Conservation (phyloP, 768 basidiomycete genomes). For the Trametes punicea region DNA sequence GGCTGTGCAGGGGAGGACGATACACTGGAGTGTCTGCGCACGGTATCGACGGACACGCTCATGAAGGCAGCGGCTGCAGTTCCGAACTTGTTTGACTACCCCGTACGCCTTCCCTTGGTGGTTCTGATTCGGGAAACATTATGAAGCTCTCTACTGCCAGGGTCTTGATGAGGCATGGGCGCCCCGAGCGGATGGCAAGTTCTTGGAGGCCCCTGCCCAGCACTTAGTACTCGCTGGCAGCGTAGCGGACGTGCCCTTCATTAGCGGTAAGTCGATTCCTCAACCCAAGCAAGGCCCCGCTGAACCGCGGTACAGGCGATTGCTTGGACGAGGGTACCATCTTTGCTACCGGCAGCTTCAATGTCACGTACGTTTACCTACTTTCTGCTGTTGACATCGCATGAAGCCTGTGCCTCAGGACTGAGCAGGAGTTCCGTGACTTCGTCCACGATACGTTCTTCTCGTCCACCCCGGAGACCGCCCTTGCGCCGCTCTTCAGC, state of each 20-base stretch:
- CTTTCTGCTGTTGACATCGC: neutral
- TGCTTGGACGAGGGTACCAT: constrained; percentile 57
- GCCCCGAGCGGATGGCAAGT: constrained; percentile 46
- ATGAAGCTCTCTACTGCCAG: constrained; percentile 23
- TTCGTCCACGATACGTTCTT: constrained; percentile 20
- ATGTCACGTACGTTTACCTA: constrained; percentile 26
- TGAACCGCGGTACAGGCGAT: constrained; percentile 32
- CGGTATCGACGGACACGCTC: constrained; percentile 11
- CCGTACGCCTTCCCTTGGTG: constrained; percentile 33
- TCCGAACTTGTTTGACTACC: neutral
- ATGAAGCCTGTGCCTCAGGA: constrained; percentile 6
- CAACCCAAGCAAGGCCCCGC: neutral
- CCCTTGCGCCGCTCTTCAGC: constrained; percentile 13
- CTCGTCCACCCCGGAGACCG: constrained; percentile 7
- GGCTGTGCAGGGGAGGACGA: constrained; percentile 10
- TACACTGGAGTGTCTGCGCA: constrained; percentile 19
- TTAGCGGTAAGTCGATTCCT: constrained; percentile 28
- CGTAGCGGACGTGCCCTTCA: constrained; percentile 45
- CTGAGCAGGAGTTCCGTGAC: constrained; percentile 19
- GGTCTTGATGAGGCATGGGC: constrained; percentile 44
- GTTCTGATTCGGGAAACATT: too few species aligned
- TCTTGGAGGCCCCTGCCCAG: constrained; percentile 39
- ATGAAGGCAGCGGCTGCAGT: neutral
- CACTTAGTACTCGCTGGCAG: constrained; percentile 42
- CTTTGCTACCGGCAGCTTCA: constrained; percentile 25